These are phyloP conservation scores for Albatrellus sp. DNA, from an alignment of 1,284 basidiomycete genomes.

Conservation along the genomic window DNA sequence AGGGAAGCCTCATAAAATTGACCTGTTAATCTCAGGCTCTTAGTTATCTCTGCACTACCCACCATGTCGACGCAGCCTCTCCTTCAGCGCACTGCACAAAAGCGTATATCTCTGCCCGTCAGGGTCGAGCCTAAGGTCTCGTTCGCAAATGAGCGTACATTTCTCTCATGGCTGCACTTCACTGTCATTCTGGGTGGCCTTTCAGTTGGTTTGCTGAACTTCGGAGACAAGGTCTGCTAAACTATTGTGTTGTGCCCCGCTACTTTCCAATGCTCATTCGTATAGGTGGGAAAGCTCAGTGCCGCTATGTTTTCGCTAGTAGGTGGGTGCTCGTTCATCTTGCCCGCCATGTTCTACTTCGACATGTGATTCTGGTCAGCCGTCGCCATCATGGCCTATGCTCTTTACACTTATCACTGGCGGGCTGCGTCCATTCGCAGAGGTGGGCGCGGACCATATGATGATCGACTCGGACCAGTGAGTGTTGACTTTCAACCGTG, in stretches of 20 bases:
- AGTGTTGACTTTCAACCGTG: conserved; percentile 21
- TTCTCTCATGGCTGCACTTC: conserved; percentile 94
- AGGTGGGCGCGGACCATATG: conserved; percentile 90
- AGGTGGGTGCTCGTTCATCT: conserved; percentile 38
- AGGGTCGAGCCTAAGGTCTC: conserved; percentile 91
- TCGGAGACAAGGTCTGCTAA: conserved; percentile 77
- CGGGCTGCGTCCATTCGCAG: conserved; percentile 87
- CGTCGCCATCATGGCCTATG: conserved; percentile 22
- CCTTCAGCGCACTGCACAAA: conserved; percentile 89
- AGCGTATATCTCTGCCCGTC: conserved; percentile 91
- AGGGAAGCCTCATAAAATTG: too few relatives aligned
- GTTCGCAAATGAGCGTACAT: conserved; percentile 92
- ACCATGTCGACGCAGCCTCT: conserved; percentile 95
- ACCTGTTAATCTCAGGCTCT: too few relatives aligned
- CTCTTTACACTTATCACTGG: conserved; percentile 93
- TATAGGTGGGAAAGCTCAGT: conserved; percentile 79
- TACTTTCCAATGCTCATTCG: background rate
- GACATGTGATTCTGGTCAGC: conserved; percentile 5
- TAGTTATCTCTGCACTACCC: conserved; percentile 8
- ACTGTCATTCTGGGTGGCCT: conserved; percentile 90
- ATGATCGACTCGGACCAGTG: conserved; percentile 84
- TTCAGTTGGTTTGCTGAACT: conserved; percentile 93
- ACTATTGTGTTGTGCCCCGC: background rate
- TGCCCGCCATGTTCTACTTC: background rate
- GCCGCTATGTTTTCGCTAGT: conserved; percentile 89